Base-by-base conservation (phyloP, 2,329 filamentous ascomycete species). In the Pestalotiopsis sp. region DNA sequence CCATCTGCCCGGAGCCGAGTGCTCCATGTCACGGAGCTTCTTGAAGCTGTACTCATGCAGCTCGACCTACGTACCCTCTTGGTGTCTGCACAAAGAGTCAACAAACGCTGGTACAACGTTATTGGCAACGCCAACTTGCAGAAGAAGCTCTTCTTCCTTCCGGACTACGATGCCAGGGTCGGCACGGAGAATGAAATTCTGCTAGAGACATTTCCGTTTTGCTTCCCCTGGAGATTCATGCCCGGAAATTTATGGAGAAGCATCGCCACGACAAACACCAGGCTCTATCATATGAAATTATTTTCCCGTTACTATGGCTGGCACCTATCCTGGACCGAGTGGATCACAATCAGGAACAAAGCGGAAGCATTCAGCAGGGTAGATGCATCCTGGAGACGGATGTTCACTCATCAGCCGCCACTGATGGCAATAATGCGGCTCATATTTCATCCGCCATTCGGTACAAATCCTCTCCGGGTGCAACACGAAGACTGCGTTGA, bases 381-480 rank as follows among this genome's bases (percentile, higher is more conserved):
- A 25, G 39, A 65, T 4, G 62, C 62, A 49, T 49, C 38, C 14
- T 65, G 62, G 62, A 25, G 27, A 17, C 62, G 39, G 2, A 65
- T 65, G 62, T 13, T 65, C 17, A 31, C 39, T 13, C 62, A 52
- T 39, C 62, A 65, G 36, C 62, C 62, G 12, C 62, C 62, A 5
- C n/a, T 52, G 6, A 13, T n/a, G 11, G 31, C 11, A 12, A 11
- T 25, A 4, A 45, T 11, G 11, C 9, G 13, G 13, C n/a, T 2
- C n/a, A 12, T n/a, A n/a, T n/a, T n/a, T n/a, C n/a, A n/a, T n/a
- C n/a, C n/a, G n/a, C n/a, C n/a, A n/a, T n/a, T n/a, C n/a, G n/a
- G n/a, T n/a, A n/a, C n/a, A n/a, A n/a, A n/a, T n/a, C n/a, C n/a
- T n/a, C n/a, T n/a, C n/a, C n/a, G n/a, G n/a, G n/a, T n/a, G n/a